These are phyloP conservation scores for Ophiostoma piceae DNA, from an alignment of 2,329 filamentous ascomycete genomes.

Conservation along the genomic window DNA sequence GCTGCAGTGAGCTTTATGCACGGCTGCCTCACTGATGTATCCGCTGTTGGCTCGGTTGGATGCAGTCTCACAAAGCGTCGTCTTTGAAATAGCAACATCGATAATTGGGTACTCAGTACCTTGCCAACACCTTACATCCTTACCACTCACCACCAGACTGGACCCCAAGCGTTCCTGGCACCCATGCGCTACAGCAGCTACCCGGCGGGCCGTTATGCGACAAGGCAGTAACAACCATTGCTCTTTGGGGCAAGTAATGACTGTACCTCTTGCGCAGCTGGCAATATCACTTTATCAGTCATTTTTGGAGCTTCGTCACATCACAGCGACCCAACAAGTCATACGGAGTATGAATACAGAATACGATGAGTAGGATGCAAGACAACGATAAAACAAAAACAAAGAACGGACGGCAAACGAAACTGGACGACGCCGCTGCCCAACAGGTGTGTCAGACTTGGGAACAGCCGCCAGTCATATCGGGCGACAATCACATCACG, in stretches of 20 bases:
- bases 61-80: background rate
- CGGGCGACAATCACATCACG: constrained; percentile 4
- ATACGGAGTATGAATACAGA: no score
- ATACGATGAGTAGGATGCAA: no score
- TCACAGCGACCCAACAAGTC: background rate
- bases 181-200: constrained; percentile 9
- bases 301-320: background rate
- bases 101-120: no score
- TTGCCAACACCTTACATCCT: no score
- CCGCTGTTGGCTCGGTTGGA: background rate
- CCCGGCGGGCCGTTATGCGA: background rate
- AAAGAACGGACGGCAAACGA: background rate
- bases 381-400: no score
- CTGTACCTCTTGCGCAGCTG: background rate
- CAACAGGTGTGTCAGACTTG: background rate
- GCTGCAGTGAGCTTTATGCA: constrained; percentile 6
- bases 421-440: background rate
- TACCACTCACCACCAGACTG: no score
- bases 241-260: background rate
- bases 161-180: background rate
- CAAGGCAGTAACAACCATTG: background rate
- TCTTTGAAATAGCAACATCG: background rate
- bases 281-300: background rate
- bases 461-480: background rate
- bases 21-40: background rate